Evolutionary conservation across 108 stramenopile genomes (phyloP).

Genomic region (Cyclotella sp.): DNA sequence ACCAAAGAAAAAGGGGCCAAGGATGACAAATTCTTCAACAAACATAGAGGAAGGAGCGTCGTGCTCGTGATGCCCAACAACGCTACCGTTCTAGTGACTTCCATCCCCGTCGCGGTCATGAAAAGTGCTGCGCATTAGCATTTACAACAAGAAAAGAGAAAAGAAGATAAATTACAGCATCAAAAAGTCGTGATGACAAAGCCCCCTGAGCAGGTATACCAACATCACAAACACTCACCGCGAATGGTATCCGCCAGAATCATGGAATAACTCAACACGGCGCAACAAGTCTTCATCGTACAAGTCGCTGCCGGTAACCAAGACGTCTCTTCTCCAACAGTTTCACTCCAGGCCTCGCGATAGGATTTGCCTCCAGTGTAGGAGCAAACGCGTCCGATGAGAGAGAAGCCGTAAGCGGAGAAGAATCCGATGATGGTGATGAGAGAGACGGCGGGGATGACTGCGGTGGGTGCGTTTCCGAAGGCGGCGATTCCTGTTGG

Average conservation of each 20-base stretch:
- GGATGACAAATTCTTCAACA: conserved; percentile 77
- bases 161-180: not conserved
- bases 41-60: conserved; percentile 88
- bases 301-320: conserved; percentile 87
- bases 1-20: conserved; percentile 89
- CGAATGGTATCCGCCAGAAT: conserved; percentile 86
- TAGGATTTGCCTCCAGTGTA: conserved; percentile 71
- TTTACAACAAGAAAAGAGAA: not conserved
- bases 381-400: conserved; percentile 81
- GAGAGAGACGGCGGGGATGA: conserved; percentile 73
- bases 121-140: conserved; percentile 44
- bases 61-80: conserved; percentile 67
- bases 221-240: conserved; percentile 4
- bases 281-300: conserved; percentile 78
- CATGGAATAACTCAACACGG: conserved; percentile 86
- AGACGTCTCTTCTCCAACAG: conserved; percentile 62
- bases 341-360: conserved; percentile 82
- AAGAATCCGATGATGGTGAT: conserved; percentile 78
- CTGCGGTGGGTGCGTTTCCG: conserved; percentile 81
- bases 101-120: conserved; percentile 49
- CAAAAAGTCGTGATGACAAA: too few relatives aligned
- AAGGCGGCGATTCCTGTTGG: conserved; percentile 91
- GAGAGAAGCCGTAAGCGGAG: conserved; percentile 87
- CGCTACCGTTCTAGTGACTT: conserved; percentile 38
- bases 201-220: not conserved